Conservation (phyloP, 2,329 filamentous ascomycete species). For the Aspergillus pseudoterreus region DNA sequence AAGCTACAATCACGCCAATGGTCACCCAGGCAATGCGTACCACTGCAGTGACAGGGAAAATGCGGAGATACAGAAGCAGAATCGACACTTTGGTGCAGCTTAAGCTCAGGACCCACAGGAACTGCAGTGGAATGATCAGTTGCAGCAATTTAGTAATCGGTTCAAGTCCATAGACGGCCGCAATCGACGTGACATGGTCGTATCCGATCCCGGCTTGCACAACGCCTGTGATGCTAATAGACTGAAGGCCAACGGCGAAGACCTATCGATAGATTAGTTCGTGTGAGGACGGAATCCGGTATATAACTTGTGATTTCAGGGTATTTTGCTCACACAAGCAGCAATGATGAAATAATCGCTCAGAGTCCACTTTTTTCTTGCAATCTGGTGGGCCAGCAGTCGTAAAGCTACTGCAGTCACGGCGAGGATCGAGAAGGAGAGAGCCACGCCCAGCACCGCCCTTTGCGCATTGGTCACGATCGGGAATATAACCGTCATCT, state of each 20-base stretch:
- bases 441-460: constrained; percentile 15
- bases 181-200: constrained; percentile 15
- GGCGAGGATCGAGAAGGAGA: constrained; percentile 16
- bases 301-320: neutral
- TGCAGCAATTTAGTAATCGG: constrained; percentile 20
- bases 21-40: constrained; percentile 11
- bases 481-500: constrained; percentile 17
- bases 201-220: constrained; percentile 20
- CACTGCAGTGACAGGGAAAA: constrained; percentile 19
- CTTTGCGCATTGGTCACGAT: constrained; percentile 15
- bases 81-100: constrained; percentile 23
- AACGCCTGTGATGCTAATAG: constrained; percentile 20
- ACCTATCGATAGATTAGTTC: constrained; percentile 8
- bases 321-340: constrained; percentile 13
- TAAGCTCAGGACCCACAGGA: constrained; percentile 23
- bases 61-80: constrained; percentile 17
- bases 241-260: constrained; percentile 20
- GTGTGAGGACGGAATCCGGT: neutral
- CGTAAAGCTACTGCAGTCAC: constrained; percentile 16
- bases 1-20: constrained; percentile 16
- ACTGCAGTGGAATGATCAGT: constrained; percentile 20
- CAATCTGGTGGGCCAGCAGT: constrained; percentile 18
- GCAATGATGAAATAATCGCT: constrained; percentile 22
- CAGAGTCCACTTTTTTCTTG: constrained; percentile 13
- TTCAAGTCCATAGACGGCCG: constrained; percentile 10